Base-by-base conservation (phyloP, 768 basidiomycete species). In the Tricholomella constricta region DNA sequence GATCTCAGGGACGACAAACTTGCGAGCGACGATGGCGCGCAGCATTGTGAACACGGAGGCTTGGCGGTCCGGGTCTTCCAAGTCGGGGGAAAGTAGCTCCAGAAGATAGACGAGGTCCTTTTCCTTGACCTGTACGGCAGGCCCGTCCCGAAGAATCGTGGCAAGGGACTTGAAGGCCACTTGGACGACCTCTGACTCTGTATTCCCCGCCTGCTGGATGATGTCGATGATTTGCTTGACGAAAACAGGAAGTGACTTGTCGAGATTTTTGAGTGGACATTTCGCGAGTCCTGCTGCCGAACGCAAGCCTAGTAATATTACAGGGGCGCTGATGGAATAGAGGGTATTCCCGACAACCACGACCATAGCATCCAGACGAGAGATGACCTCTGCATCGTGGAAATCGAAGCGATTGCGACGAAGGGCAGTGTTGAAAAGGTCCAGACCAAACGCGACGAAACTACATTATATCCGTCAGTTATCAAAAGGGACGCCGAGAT, bases 1-100 rank as follows among this genome's bases (percentile, higher is more conserved):
- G 45, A 99, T 88, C 69, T 98, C 97, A 0, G 92, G 92, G 0
- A 96, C 91, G 27, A 98, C 86, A 57, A 98, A 90, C 65, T 91
- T 92, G 27, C 95, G 85, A 5, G 88, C 81, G 14, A 98, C 86
- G 59, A 98, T 93, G 22, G 94, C 89, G 9, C 93, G 88, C 14
- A 99, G 81, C 61, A 98, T 81, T 1, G 89, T 74, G 67, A 99
- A 98, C 7, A 91, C 88, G 8, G 92, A 80, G 3, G 81, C 82
- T 69, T 99, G 97, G 6, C 93, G 85, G 11, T 77, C 78, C 0
- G 89, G 85, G 29, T 98, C 96, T 67, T 98, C 95, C 8, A 99
- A 72, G 65, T 98, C 95, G 0, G 96, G 95, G 0, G 83, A 70
- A 32, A 98, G 75, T 37, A 98, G 78, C 63, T 93, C 89, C 35